Base-by-base conservation (phyloP, 139 green algal species). In the Auxenochlorella protothecoides region DNA sequence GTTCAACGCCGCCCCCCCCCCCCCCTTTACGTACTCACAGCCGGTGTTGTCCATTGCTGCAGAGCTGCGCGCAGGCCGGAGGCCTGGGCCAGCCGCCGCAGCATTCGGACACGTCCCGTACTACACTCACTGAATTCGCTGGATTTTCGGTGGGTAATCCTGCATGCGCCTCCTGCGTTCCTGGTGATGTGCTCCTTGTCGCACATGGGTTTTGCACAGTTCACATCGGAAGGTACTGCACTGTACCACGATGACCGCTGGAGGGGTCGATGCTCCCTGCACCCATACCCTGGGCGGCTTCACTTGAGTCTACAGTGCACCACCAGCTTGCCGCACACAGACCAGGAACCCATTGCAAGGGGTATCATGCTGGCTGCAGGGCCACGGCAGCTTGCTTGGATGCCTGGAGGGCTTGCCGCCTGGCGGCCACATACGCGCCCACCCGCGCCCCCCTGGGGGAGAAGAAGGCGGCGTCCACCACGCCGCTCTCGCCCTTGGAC, bases 391-490 rank as follows among this genome's bases (percentile, higher is more conserved):
- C 72, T 10, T 83, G 74, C 65, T 89, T 89, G 59, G 64, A 64
- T 15, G 83, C 79, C 53, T 78, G 68, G n/a, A 96, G 81, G 44
- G 90, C 90, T 68, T 70, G 56, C 16, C 90, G 72, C 13, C 90
- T 73, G 2, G 90, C 90, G 11, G 82, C 82, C 5, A 86, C 85
- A 80, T 83, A 96, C 3, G 87, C 70, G 0, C 88, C 89, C 12
- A 94, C 86, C 11, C 65, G 70, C 67, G 83, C 72, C 0, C 87
- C 88, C 5, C 53, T 76, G 4, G 92, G 92, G 10, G 86, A 83
- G 61, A 82, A 96, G 74, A 97, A 96, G 13, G 89, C 80, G 0
- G 92, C 90, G 68, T 96, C 89, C 16, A 96, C 79, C 3, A 74
- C 68, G 52, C 65, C 77, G 3, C 86, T 85, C 53, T 83, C 85